phyloP scores from a whole-genome alignment of 768 basidiomycete species.

The Pilatotrama ljubarskyi region DNA sequence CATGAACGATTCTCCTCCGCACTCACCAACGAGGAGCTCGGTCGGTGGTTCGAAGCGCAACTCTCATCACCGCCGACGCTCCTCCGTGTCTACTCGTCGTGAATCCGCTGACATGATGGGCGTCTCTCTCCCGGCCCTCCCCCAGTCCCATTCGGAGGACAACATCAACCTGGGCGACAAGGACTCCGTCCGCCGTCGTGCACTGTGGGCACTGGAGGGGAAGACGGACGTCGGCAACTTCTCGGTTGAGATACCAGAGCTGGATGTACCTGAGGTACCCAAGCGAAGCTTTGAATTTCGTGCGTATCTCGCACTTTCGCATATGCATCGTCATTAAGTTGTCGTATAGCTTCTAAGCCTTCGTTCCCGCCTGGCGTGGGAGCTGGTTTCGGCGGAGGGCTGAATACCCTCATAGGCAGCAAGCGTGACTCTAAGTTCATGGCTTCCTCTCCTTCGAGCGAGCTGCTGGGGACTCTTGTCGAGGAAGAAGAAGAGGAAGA shows the following conservation, averaged over 20 bases:
- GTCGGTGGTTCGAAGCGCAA: constrained; percentile 50
- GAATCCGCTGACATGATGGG: constrained; percentile 95
- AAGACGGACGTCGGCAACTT: constrained; percentile 65
- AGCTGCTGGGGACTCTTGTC: constrained; percentile 74
- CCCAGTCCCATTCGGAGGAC: constrained; percentile 60
- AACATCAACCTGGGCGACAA: constrained; percentile 69
- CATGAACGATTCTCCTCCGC: constrained; percentile 37
- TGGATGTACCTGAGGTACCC: constrained; percentile 60
- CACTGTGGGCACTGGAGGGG: constrained; percentile 87
- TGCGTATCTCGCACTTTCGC: constrained; percentile 40
- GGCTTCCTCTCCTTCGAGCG: constrained; percentile 64
- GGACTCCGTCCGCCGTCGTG: constrained; percentile 78
- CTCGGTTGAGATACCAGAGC: constrained; percentile 82
- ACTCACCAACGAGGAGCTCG: constrained; percentile 34
- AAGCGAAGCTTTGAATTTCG: constrained; percentile 63
- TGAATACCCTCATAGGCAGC: constrained; percentile 46
- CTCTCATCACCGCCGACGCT: constrained; percentile 83
- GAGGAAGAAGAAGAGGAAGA: constrained; percentile 88
- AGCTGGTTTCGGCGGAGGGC: constrained; percentile 40
- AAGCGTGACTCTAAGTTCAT: constrained; percentile 82
- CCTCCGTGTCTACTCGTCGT: constrained; percentile 84
- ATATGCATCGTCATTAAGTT: constrained; percentile 43
- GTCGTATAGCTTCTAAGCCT: constrained; percentile 54
- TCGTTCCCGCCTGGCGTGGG: constrained; percentile 54
- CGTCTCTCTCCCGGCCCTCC: constrained; percentile 64